phyloP scores from a whole-genome alignment of 768 basidiomycete species.

The Symmetrospora coprosmae region DNA sequence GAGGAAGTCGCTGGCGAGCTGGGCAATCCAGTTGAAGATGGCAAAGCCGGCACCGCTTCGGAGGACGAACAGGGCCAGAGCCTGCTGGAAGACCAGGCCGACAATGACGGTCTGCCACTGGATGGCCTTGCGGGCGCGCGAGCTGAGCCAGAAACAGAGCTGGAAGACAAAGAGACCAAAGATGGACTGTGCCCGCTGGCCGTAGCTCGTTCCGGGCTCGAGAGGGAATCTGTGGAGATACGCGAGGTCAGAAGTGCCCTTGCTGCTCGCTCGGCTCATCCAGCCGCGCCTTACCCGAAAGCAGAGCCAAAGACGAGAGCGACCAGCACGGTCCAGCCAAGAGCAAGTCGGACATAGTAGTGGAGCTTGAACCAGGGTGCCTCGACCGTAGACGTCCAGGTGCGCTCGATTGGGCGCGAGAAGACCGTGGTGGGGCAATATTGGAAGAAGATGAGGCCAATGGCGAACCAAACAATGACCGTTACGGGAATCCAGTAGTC shows the following conservation, averaged over 20 bases:
- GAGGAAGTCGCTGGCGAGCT: constrained; percentile 66
- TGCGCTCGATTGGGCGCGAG: constrained; percentile 53
- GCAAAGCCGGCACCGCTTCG: constrained; percentile 68
- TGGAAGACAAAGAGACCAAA: constrained; percentile 70
- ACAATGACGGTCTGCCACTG: constrained; percentile 48
- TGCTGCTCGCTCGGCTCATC: neutral
- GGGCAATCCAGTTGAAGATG: constrained; percentile 57
- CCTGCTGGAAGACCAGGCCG: constrained; percentile 49
- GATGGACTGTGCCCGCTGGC: constrained; percentile 48
- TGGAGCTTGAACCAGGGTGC: constrained; percentile 54
- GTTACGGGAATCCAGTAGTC: constrained; percentile 10
- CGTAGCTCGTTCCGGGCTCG: constrained; percentile 36
- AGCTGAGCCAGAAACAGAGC: constrained; percentile 54
- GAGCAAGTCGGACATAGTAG: constrained; percentile 45
- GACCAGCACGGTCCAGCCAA: constrained; percentile 65
- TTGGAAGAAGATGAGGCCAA: constrained; percentile 10
- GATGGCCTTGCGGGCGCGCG: constrained; percentile 49
- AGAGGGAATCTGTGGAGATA: too few relatives aligned
- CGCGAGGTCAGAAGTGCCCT: too few relatives aligned
- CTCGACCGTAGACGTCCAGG: constrained; percentile 56
- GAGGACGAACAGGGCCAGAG: constrained; percentile 73
- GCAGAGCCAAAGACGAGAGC: constrained; percentile 72
- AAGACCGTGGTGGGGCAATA: constrained; percentile 33
- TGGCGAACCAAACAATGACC: constrained; percentile 23
- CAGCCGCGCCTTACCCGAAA: constrained; percentile 63